Base-by-base conservation (phyloP, 257 asterid genomes). In the Leptodermis oblonga region DNA sequence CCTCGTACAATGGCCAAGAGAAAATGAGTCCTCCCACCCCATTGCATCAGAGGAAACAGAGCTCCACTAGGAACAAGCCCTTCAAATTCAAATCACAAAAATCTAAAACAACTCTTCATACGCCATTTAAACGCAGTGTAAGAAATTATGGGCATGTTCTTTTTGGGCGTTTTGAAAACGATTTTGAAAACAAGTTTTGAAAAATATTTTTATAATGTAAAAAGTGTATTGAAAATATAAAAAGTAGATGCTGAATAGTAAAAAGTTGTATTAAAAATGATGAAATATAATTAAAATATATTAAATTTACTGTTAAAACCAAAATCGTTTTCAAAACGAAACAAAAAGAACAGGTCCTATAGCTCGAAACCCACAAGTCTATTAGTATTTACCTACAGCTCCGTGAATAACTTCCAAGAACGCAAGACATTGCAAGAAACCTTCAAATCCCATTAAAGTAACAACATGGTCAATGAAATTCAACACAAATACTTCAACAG, bases 381-480 rank as follows among this genome's bases (percentile, higher is more conserved):
- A 45, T 45, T 1, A 45, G 15, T 6, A 54, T 64, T 81, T 74
- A 93, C 99, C 97, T 70, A 85, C 31, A 68, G 90, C 94, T 71
- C 99, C 99, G 81, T 90, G 97, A 70, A 90, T 72, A 64, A 93
- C 99, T 81, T 93, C 99, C 92, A 93, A 78, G 85, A 90, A 90
- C 43, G 99, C 97, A 77, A 83, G 56, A 76, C 75, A 36, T 72
- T 93, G 99, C 91, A 93, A 61, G 62, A 90, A 70, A 81, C 96
- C 99, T 90, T 52, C 2, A 74, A 28, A 68, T 56, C 69, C 77
- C 77, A n/a, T 5, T 43, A 69, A 69, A 64, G 39, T 13, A 1
- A 34, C 30, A 20, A 10, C 23, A 63, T 39, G 12, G 11, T 6
- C 34, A 26, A 63, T 41, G n/a, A 39, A 61, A 18, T 7, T 12